phyloP scores from a whole-genome alignment of 306 rosid species.

The Cucumis hystrix region DNA sequence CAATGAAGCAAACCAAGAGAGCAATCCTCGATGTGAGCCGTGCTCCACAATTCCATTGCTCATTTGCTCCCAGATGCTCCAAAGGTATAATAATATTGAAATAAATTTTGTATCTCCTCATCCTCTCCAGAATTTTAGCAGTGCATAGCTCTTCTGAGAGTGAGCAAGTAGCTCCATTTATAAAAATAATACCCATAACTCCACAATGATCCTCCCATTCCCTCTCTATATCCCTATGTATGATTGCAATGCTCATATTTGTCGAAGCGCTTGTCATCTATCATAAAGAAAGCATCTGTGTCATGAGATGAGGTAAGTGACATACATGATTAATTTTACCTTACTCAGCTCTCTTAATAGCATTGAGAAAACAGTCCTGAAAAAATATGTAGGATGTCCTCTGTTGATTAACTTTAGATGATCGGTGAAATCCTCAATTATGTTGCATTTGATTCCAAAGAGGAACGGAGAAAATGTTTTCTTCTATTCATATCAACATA shows the following conservation, averaged over 20 bases:
- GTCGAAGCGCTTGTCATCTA: constrained; percentile 99
- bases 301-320: constrained; percentile 73
- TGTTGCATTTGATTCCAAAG: constrained; percentile 11
- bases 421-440: constrained; percentile 10
- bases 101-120: constrained; percentile 73
- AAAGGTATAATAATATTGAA: constrained; percentile 79
- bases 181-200: constrained; percentile 79
- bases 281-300: constrained; percentile 97
- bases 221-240: constrained; percentile 99
- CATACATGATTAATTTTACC: constrained; percentile 63
- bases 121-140: constrained; percentile 93
- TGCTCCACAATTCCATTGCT: constrained; percentile 99
- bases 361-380: constrained; percentile 35
- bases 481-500: constrained; percentile 18
- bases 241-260: constrained; percentile 97
- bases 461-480: constrained; percentile 15
- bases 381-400: constrained; percentile 23
- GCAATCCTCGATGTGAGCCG: constrained; percentile 99
- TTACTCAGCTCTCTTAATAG: constrained; percentile 57
- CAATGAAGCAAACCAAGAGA: constrained; percentile 99
- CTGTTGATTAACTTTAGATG: constrained; percentile 17
- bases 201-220: constrained; percentile 99
- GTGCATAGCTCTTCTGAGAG: constrained; percentile 90
- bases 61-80: constrained; percentile 99
- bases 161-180: constrained; percentile 92